These are phyloP conservation scores for Aspergillus sp. DNA, from an alignment of 2,329 filamentous ascomycete species.

Conservation along the genomic window DNA sequence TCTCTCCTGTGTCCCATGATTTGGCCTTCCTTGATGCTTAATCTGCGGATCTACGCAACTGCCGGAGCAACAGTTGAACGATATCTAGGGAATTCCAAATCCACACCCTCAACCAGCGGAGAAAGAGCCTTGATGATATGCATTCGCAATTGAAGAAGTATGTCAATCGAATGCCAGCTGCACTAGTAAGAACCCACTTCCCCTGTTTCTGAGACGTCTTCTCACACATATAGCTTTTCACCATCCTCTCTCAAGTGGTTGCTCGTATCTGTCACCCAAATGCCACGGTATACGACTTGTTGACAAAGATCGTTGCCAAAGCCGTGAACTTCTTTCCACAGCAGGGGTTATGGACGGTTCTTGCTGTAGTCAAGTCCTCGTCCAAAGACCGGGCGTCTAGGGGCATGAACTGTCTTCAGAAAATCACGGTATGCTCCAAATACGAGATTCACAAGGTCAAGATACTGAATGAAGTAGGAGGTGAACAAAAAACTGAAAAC, in stretches of 20 bases:
- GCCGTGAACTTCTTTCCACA: conserved; percentile 86
- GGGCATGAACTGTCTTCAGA: conserved; percentile 45
- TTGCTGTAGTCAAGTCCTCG: conserved; percentile 80
- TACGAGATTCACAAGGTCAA: background rate
- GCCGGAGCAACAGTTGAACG: background rate
- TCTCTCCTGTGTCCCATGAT: background rate
- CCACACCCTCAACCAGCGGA: conserved; percentile 51
- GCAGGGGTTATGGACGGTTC: conserved; percentile 86
- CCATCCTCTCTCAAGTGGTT: conserved; percentile 83
- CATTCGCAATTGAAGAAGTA: conserved; percentile 79
- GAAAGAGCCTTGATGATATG: conserved; percentile 64
- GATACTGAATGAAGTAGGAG: conserved; percentile 38
- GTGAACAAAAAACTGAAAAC: conserved; percentile 48
- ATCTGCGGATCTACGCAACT: background rate
- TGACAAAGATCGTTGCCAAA: conserved; percentile 78
- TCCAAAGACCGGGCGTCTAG: conserved; percentile 65
- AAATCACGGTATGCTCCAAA: conserved; percentile 34
- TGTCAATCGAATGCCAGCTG: conserved; percentile 52
- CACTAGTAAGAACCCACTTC: conserved; percentile 32
- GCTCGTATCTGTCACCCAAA: conserved; percentile 93
- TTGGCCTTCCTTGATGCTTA: no score
- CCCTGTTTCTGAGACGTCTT: background rate
- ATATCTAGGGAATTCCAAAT: conserved; percentile 42
- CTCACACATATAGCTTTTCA: conserved; percentile 44
- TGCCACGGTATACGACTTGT: conserved; percentile 68